Conservation (phyloP, 805 yeast species). For the Priceomyces castillae region DNA sequence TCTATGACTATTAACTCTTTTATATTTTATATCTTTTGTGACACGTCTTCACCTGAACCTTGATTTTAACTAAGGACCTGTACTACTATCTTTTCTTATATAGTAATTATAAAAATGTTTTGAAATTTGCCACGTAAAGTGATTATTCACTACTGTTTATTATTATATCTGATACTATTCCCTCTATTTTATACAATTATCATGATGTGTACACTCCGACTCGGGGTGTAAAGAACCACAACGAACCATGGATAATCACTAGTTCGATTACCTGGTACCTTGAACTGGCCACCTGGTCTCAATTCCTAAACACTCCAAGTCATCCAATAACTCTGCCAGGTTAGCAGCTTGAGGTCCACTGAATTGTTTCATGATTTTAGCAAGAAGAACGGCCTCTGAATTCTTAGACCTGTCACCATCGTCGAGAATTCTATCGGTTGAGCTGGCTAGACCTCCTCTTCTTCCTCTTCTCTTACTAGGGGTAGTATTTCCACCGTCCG, state of each 20-base stretch:
- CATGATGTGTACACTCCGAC: too few species aligned
- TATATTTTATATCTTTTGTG: neutral
- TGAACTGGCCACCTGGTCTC: constrained; percentile 35
- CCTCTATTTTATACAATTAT: too few species aligned
- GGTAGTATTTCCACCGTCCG: constrained; percentile 18
- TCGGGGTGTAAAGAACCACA: too few species aligned
- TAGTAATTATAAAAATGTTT: neutral
- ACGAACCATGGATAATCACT: too few species aligned
- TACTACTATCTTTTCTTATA: neutral
- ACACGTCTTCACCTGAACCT: neutral
- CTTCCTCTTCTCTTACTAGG: constrained; percentile 38
- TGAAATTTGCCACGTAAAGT: neutral
- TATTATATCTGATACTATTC: too few species aligned
- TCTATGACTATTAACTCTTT: neutral
- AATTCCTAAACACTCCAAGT: constrained; percentile 37
- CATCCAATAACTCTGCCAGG: constrained; percentile 32
- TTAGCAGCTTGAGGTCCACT: constrained; percentile 36
- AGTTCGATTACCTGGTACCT: neutral
- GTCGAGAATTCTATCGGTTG: constrained; percentile 5
- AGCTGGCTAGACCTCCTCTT: constrained; percentile 25
- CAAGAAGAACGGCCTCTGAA: constrained; percentile 37
- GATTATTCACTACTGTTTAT: too few species aligned
- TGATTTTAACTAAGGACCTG: neutral
- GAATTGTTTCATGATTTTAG: constrained; percentile 43
- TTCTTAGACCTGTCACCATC: constrained; percentile 18